Percentiles rank a stretch among this genome's conserved stretches.
Conservation (phyloP, 176 grass and related monocot species). For the Bromus sterilis region DNA sequence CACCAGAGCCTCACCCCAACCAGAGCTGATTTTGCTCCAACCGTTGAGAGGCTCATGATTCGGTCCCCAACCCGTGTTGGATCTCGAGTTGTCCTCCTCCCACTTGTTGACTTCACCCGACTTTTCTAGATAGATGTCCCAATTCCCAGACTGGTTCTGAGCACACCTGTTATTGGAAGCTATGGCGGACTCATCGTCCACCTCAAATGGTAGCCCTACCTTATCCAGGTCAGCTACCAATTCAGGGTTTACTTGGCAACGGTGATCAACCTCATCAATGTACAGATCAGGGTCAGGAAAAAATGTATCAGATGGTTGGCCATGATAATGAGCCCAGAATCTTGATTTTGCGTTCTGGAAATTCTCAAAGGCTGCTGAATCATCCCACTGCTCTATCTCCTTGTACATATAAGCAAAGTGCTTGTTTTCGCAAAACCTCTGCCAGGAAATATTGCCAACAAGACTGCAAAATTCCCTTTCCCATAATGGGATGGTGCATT, state of each 20-base stretch:
- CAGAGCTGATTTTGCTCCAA: constrained; percentile 20
- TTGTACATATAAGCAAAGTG: constrained; percentile 10
- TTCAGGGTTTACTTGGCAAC: constrained; percentile 23
- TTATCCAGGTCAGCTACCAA: constrained; percentile 32
- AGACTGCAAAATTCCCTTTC: constrained; percentile 51
- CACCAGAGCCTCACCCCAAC: constrained; percentile 19
- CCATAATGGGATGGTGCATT: constrained; percentile 41
- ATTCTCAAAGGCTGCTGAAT: constrained; percentile 31
- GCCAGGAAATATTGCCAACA: constrained; percentile 36
- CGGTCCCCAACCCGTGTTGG: constrained; percentile 10
- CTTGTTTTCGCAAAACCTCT: constrained; percentile 41
- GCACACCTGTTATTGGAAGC: not conserved
- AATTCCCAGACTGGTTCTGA: constrained; percentile 35
- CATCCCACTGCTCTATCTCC: constrained; percentile 41
- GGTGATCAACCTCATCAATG: constrained; percentile 30
- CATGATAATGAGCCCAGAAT: constrained; percentile 34
- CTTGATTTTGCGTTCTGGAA: constrained; percentile 33
- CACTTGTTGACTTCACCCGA: constrained; percentile 27
- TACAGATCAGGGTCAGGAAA: constrained; percentile 23
- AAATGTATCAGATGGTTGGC: constrained; percentile 28
- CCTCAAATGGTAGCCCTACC: constrained; percentile 6
- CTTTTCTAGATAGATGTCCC: constrained; percentile 37
- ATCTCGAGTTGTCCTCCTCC: constrained; percentile 7
- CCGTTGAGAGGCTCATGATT: constrained; percentile 5
- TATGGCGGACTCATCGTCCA: not conserved